Evolutionary conservation across 495 filamentous ascomycete genomes (phyloP), one percentile per base, ranked within the genome.

Genomic region (Daldinia grandis): DNA sequence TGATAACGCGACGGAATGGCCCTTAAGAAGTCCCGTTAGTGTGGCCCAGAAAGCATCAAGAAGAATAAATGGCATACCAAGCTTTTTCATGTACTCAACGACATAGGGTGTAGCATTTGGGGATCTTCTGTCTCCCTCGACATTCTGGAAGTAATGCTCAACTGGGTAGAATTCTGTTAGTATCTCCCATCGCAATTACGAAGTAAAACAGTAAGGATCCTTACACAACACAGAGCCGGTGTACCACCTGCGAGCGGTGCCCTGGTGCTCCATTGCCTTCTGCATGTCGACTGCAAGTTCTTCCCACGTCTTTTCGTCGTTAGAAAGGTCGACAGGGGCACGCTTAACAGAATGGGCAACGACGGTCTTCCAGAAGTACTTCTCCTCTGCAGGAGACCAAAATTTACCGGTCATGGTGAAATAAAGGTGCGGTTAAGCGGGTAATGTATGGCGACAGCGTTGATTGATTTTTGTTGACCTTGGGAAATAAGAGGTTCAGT

Each of bases 121-220:
- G 0, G 82, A 83, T 35, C 66, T 62, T 7, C 75, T 71, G 2
- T 69, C 53, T 1, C 66, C 76, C 15, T 74, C 72, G 1, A 75
- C 65, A 31, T 83, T 84, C 66, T 81, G 79, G 62, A 79, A 83
- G 54, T 76, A 83, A 58, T 84, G 82, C 71, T 84, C 82, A 40
- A 80, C 82, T 84, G 40, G 49, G 12, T 35, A 30, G 24, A 37
- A 5, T 21, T 55, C 3, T 19, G 61, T 79, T 44, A 79, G 69
- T 12, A 31, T 15, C 9, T 14, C 33, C 2, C 28, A 25, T 8
- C 10, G 10, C 4, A 28, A 37, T 58, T 37, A 24, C 27, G 10
- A 14, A 17, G 24, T 14, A 21, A 6, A 21, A 5, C 24, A 14
- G 27, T 33, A 17, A 37, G 14, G 5, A 2, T 15, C 68, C 80